A percentile compares a stretch with the other conserved stretches of the same genome.
These are phyloP conservation scores for Gelatoporia subvermispora DNA, from an alignment of 768 basidiomycete genomes.

Conservation along the genomic window DNA sequence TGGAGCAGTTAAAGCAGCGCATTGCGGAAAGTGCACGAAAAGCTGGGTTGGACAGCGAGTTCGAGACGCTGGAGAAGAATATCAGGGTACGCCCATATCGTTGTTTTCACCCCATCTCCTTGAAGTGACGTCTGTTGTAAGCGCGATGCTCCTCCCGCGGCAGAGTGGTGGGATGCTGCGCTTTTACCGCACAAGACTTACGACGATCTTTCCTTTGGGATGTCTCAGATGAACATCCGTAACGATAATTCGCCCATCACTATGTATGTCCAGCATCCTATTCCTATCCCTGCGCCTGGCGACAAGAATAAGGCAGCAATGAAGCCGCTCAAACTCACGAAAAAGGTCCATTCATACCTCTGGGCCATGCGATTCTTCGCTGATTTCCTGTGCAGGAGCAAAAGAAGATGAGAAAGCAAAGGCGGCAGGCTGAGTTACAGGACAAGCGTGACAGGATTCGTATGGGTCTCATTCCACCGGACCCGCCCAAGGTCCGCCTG, in stretches of 20 bases:
- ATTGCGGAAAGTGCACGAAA: slow-evolving; percentile 92
- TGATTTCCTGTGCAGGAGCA: slow-evolving; percentile 49
- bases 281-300: slow-evolving; percentile 86
- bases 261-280: slow-evolving; percentile 93
- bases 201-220: slow-evolving; percentile 59
- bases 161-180: slow-evolving; percentile 97
- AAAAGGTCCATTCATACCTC: slow-evolving; percentile 52
- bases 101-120: not conserved
- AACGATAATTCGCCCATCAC: slow-evolving; percentile 73
- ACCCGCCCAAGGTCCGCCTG: slow-evolving; percentile 93
- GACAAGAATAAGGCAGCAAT: slow-evolving; percentile 77
- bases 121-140: slow-evolving; percentile 24
- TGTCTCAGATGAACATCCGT: slow-evolving; percentile 58
- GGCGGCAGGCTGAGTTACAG: slow-evolving; percentile 82
- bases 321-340: slow-evolving; percentile 89
- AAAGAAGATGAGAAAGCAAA: slow-evolving; percentile 95
- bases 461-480: slow-evolving; percentile 94
- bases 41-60: slow-evolving; percentile 91
- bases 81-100: slow-evolving; percentile 71
- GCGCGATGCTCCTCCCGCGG: slow-evolving; percentile 81
- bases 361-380: not conserved
- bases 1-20: slow-evolving; percentile 88
- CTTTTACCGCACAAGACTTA: slow-evolving; percentile 79
- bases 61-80: slow-evolving; percentile 84
- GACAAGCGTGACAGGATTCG: slow-evolving; percentile 92